Evolutionary conservation across 1,284 basidiomycete species (phyloP).

Genomic region (Meripilus lineatus): DNA sequence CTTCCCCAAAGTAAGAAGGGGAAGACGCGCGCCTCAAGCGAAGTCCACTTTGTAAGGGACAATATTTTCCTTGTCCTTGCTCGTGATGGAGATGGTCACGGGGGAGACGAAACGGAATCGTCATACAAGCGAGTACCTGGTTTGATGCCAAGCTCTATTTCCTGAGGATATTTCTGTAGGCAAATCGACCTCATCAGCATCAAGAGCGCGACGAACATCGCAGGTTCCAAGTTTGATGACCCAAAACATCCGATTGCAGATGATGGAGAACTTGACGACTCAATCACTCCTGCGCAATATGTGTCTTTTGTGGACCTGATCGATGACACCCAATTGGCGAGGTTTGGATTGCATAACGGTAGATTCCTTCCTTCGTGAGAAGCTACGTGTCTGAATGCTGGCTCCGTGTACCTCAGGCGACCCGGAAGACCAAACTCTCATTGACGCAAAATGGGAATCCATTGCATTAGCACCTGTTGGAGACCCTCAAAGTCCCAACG

Average conservation of each 20-base stretch:
- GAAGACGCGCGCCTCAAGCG: constrained; percentile 50
- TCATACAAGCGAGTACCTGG: constrained; percentile 48
- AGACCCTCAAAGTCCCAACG: constrained; percentile 48
- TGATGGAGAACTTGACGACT: constrained; percentile 42
- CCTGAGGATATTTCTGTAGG: constrained; percentile 19
- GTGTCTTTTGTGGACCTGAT: constrained; percentile 52
- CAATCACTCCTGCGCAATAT: constrained; percentile 52
- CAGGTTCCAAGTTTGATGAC: constrained; percentile 50
- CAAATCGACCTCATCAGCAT: constrained; percentile 59
- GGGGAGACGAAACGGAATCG: constrained; percentile 44
- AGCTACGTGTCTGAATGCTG: not conserved
- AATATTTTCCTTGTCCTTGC: constrained; percentile 55
- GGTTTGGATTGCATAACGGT: constrained; percentile 62
- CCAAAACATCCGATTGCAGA: constrained; percentile 49
- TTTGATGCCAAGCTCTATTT: not conserved
- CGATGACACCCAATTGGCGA: constrained; percentile 44
- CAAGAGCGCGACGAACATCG: constrained; percentile 56
- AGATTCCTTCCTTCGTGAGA: constrained; percentile 5
- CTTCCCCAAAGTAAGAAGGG: constrained; percentile 49
- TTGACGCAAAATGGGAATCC: constrained; percentile 68
- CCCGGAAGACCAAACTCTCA: constrained; percentile 46
- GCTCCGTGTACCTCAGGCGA: constrained; percentile 15
- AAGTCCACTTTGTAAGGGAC: constrained; percentile 51
- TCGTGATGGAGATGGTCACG: constrained; percentile 59
- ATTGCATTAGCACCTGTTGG: constrained; percentile 53